Evolutionary conservation across 306 rosid genomes (phyloP).

Genomic region (Quercus variabilis): DNA sequence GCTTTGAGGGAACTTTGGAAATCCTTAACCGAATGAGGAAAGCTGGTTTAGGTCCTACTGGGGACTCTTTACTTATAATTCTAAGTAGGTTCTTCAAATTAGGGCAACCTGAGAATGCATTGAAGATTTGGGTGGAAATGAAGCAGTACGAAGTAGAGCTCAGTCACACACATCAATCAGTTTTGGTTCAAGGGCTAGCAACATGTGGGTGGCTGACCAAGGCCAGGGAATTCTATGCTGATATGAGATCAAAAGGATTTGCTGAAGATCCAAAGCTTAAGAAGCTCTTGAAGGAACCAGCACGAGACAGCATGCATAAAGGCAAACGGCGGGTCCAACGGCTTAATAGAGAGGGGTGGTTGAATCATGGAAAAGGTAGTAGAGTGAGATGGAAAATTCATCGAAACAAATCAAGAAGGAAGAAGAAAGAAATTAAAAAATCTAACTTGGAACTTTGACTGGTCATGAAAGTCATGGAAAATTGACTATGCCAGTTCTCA

Average conservation of each 20-base stretch:
- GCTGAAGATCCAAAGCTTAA: conserved; percentile 60
- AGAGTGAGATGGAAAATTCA: conserved; percentile 24
- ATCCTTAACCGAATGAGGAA: conserved; percentile 59
- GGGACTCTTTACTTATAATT: conserved; percentile 53
- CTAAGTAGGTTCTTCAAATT: conserved; percentile 50
- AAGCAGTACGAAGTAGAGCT: conserved; percentile 48
- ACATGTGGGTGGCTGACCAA: conserved; percentile 43
- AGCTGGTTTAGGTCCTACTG: conserved; percentile 58
- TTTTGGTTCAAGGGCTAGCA: conserved; percentile 70
- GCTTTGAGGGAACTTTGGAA: conserved; percentile 58
- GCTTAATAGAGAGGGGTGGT: conserved; percentile 20
- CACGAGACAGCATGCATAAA: conserved; percentile 14
- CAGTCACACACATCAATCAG: conserved; percentile 45
- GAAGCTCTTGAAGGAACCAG: conserved; percentile 54
- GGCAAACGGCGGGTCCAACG: conserved; percentile 25
- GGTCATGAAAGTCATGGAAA: neutral
- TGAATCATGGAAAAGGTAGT: conserved; percentile 19
- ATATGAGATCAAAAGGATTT: conserved; percentile 59
- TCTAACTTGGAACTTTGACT: neutral
- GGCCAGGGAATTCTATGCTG: conserved; percentile 64
- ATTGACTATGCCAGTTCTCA: neutral
- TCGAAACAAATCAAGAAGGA: conserved; percentile 15
- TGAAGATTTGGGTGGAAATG: conserved; percentile 70
- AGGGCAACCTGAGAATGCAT: conserved; percentile 66
- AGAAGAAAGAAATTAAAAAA: neutral